A percentile compares a stretch with the other conserved stretches of the same genome.
phyloP scores from a whole-genome alignment of 768 basidiomycete species.

The Epithele typhae region DNA sequence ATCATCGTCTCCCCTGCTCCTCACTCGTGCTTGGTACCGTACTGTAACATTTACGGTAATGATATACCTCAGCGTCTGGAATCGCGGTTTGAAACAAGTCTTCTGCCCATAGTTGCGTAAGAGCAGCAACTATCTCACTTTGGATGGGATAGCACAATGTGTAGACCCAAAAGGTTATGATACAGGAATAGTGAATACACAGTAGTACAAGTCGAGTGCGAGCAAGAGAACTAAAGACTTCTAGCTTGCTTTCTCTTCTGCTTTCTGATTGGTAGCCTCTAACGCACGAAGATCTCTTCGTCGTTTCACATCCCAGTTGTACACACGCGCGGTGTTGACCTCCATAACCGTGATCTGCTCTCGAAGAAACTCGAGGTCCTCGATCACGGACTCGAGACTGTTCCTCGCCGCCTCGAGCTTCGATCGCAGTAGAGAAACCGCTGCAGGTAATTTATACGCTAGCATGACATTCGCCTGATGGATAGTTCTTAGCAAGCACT shows the following conservation, averaged over 20 bases:
- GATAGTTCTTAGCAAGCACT: too few species aligned
- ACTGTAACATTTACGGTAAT: too few species aligned
- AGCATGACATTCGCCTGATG: conserved; percentile 95
- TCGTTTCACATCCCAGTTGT: conserved; percentile 93
- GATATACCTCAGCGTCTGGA: too few species aligned
- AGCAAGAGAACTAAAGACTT: neutral
- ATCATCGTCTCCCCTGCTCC: too few species aligned
- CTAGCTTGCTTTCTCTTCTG: conserved; percentile 2
- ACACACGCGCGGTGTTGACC: conserved; percentile 89
- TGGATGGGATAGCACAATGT: too few species aligned
- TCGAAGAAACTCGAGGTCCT: conserved; percentile 88
- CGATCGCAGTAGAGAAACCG: conserved; percentile 64
- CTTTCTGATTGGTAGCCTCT: conserved; percentile 26
- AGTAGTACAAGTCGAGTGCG: neutral
- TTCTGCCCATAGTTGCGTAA: too few species aligned
- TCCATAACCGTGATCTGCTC: conserved; percentile 98
- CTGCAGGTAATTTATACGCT: conserved; percentile 81
- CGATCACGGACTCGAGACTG: conserved; percentile 62
- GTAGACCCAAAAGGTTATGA: too few species aligned
- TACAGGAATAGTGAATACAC: too few species aligned
- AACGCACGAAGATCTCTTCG: conserved; percentile 53
- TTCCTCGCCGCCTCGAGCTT: conserved; percentile 73
- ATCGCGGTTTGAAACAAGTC: too few species aligned
- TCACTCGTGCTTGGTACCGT: too few species aligned
- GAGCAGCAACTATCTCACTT: too few species aligned